Evolutionary conservation across 1,284 basidiomycete species (phyloP).

Genomic region (Trametes polyzona): DNA sequence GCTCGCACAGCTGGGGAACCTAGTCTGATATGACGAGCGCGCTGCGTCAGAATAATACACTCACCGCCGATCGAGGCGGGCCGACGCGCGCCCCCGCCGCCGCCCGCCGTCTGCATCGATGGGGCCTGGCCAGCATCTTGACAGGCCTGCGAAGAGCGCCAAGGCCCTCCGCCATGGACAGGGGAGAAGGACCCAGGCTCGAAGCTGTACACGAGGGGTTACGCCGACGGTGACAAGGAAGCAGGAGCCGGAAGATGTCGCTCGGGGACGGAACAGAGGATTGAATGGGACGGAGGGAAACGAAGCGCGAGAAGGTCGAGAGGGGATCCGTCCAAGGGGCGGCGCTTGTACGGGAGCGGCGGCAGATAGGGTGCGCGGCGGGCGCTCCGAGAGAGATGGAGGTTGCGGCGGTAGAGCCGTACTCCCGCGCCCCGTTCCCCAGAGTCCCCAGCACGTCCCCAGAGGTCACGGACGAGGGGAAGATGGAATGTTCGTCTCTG

Average conservation of each 20-base stretch:
- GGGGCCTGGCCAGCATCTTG: background rate
- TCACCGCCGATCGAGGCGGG: background rate
- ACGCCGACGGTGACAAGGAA: background rate
- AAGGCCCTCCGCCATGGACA: too few relatives aligned
- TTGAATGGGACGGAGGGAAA: background rate
- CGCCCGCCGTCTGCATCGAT: background rate
- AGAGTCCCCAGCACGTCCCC: background rate
- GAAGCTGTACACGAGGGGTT: background rate
- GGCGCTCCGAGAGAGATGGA: constrained; percentile 14
- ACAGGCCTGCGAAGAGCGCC: background rate
- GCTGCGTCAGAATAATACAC: constrained; percentile 1
- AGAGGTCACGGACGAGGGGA: background rate
- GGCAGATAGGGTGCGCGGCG: background rate
- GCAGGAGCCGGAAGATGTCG: background rate
- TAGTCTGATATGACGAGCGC: background rate
- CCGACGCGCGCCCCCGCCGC: background rate
- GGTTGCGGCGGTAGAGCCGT: background rate
- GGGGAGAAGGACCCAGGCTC: background rate
- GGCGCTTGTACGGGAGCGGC: background rate
- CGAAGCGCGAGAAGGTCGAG: background rate
- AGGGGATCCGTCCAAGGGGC: background rate
- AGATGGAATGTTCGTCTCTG: background rate
- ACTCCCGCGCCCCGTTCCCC: background rate
- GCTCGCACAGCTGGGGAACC: background rate
- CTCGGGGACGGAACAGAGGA: background rate